phyloP scores from a whole-genome alignment of 2,329 filamentous ascomycete genomes.

The Aspergillus sp. region DNA sequence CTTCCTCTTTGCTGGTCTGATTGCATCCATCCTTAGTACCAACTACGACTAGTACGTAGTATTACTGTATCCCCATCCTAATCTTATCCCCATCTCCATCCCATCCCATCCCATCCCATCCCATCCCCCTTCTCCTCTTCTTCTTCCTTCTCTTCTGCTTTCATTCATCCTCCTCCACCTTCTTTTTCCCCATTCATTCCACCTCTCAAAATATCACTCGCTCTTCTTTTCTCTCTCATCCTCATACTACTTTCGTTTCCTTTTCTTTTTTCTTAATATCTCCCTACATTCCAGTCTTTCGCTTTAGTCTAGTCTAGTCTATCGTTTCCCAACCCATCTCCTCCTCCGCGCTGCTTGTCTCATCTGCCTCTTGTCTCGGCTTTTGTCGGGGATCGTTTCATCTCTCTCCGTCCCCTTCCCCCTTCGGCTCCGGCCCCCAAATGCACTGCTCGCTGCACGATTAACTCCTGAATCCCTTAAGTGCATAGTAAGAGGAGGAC shows the following conservation, averaged over 20 bases:
- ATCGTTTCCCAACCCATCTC: constrained; percentile 10
- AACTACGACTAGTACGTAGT: not conserved
- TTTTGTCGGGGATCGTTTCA: constrained; percentile 15
- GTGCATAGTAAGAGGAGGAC: no score
- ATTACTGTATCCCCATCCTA: not conserved
- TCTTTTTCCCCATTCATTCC: not conserved
- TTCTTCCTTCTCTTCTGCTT: constrained; percentile 11
- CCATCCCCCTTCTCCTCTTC: constrained; percentile 3
- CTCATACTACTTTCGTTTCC: constrained; percentile 6
- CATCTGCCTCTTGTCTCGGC: constrained; percentile 17
- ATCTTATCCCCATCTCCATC: constrained; percentile 4
- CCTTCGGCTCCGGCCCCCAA: constrained; percentile 15
- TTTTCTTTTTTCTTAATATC: constrained; percentile 10
- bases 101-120: constrained; percentile 9
- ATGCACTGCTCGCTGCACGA: constrained; percentile 11
- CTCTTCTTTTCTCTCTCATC: constrained; percentile 10
- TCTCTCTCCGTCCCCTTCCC: constrained; percentile 18
- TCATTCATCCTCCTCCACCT: no score
- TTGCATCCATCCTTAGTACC: not conserved
- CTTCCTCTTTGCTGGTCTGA: constrained; percentile 20
- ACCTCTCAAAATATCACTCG: not conserved
- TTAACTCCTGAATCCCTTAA: constrained; percentile 16
- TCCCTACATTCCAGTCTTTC: constrained; percentile 6
- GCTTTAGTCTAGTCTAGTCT: constrained; percentile 7
- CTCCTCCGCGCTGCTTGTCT: constrained; percentile 17